Base-by-base conservation (phyloP, 768 basidiomycete species). In the Paxillus rubicundulus region DNA sequence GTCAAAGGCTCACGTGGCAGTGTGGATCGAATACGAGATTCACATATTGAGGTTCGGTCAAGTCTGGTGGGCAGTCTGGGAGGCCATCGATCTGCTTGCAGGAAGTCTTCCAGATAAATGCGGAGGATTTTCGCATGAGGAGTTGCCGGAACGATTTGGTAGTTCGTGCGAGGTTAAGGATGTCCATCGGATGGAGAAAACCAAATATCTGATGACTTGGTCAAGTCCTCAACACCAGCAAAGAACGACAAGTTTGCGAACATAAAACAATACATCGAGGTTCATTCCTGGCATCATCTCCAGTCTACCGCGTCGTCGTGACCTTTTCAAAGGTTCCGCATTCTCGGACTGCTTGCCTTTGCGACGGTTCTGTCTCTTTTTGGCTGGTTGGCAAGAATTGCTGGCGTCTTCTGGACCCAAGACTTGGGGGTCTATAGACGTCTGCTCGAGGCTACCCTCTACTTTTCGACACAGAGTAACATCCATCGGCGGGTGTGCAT, bases 41-140 rank as follows among this genome's bases (percentile, higher is more conserved):
- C 24, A 73, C 72, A 53, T 73, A 79, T 57, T 74, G 68, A 5
- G 69, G 69, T 50, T 79, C 77, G 24, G 57, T 65, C 47, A 79
- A 61, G 54, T 78, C 77, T 8, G 53, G 44, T 0, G 77, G 78
- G 54, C 73, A 74, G 8, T 62, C 48, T 0, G 78, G 78, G 12
- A 77, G 63, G 18, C 68, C 71, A 32, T 60, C 59, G 12, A 74
- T 61, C 46, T 67, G 69, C 10, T 47, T 55, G 21, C 77, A 64
- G 13, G 34, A 18, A 36, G 20, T 43, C 14, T 46, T 49, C 61
- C 66, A 47, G 58, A 66, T 44, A 54, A 66, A 46, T 65, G 60
- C 50, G 66, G 65, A 38, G 58, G 67, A 16, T 53, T 39, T 49
- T 20, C 4, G 50, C 60, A 72, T 67, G 4, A 79, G 68, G 5